These are phyloP conservation scores for Suhomyces coccinellae DNA, from an alignment of 1,139 yeast genomes.

Conservation along the genomic window DNA sequence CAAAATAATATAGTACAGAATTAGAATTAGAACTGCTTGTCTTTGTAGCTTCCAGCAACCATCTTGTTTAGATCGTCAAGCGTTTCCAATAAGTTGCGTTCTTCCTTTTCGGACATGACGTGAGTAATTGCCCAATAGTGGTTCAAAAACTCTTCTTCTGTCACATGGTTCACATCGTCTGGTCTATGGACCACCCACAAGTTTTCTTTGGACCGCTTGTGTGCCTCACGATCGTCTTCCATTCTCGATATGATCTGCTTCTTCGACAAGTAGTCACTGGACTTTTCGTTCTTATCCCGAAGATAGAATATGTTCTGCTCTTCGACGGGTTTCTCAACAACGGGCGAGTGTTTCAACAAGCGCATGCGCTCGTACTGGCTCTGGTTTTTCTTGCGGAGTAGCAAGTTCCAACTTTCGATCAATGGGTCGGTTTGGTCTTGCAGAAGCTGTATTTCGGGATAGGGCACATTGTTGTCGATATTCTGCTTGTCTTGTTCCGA, in stretches of 20 bases:
- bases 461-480: slow-evolving; percentile 35
- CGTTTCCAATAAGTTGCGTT: slow-evolving; percentile 39
- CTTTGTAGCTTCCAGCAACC: slow-evolving; percentile 48
- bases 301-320: slow-evolving; percentile 33
- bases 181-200: slow-evolving; percentile 68
- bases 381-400: slow-evolving; percentile 48
- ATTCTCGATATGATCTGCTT: slow-evolving; percentile 69
- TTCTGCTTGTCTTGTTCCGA: slow-evolving; percentile 36
- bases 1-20: background rate
- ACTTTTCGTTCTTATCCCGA: slow-evolving; percentile 26
- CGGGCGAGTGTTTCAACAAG: slow-evolving; percentile 30
- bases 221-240: slow-evolving; percentile 86
- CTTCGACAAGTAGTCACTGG: slow-evolving; percentile 36
- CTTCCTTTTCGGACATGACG: slow-evolving; percentile 49
- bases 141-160: slow-evolving; percentile 58
- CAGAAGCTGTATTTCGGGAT: slow-evolving; percentile 32
- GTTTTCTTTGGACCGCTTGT: slow-evolving; percentile 73
- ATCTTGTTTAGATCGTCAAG: slow-evolving; percentile 57
- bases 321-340: slow-evolving; percentile 24
- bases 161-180: slow-evolving; percentile 34
- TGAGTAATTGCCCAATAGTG: slow-evolving; percentile 57
- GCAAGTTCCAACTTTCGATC: slow-evolving; percentile 48
- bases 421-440: slow-evolving; percentile 31
- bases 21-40: slow-evolving; percentile 28
- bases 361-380: slow-evolving; percentile 51